phyloP scores from a whole-genome alignment of 805 yeast genomes.

The Pichia membranifaciens region DNA sequence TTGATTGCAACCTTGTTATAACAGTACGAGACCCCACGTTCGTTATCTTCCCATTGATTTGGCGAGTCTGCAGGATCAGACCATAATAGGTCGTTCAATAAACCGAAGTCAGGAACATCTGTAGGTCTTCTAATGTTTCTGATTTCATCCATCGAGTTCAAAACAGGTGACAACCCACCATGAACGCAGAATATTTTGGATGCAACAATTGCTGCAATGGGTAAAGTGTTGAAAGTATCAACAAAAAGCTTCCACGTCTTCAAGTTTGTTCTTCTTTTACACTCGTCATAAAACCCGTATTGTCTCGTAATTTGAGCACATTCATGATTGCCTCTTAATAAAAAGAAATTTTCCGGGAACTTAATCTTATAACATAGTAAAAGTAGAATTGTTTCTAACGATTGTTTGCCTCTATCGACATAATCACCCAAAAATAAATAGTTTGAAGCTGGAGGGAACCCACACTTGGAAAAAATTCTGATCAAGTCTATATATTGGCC shows the following conservation, averaged over 20 bases:
- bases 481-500: slow-evolving; percentile 93
- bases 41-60: slow-evolving; percentile 85
- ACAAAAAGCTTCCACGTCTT: slow-evolving; percentile 92
- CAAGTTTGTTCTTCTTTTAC: slow-evolving; percentile 87
- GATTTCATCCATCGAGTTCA: slow-evolving; percentile 69
- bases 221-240: slow-evolving; percentile 92
- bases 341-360: slow-evolving; percentile 92
- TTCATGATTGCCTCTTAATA: slow-evolving; percentile 94
- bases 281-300: slow-evolving; percentile 96
- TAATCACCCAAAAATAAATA: slow-evolving; percentile 93
- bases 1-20: slow-evolving; percentile 75
- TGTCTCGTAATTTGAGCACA: slow-evolving; percentile 95
- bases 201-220: slow-evolving; percentile 93
- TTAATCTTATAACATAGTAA: slow-evolving; percentile 90
- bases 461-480: slow-evolving; percentile 89
- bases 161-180: slow-evolving; percentile 76
- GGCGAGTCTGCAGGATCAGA: slow-evolving; percentile 79
- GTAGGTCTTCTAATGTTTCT: slow-evolving; percentile 73
- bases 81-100: slow-evolving; percentile 74
- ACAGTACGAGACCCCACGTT: slow-evolving; percentile 77
- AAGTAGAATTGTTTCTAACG: slow-evolving; percentile 83
- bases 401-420: slow-evolving; percentile 96
- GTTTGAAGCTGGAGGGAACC: slow-evolving; percentile 92
- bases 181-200: slow-evolving; percentile 91
- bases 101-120: slow-evolving; percentile 79